Evolutionary conservation across 805 yeast species (phyloP), one percentile per base, ranked within the genome.

Genomic region (Candida boleticola): DNA sequence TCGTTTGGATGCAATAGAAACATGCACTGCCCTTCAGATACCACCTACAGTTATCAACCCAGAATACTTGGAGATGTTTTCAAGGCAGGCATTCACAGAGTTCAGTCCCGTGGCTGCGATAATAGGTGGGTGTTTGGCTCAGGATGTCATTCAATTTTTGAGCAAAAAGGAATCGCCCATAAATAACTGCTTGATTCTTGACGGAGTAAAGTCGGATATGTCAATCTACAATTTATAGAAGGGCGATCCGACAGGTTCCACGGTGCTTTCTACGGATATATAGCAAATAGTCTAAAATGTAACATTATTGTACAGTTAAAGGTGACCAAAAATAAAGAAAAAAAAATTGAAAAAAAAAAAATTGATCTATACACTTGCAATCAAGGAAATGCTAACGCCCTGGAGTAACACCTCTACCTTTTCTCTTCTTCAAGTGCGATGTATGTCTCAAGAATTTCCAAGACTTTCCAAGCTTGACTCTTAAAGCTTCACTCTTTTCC

Each of bases 51-150:
- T 77, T 4, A 45, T 78, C 2, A 65, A 71, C 14, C 66, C 73
- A 9, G 72, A 71, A 21, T 63, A 71, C 39, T 48, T 77, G 20
- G 58, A 64, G 4, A 54, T 62, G 20, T 59, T 83, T 35, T 48
- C 73, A 0, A 60, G 55, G 17, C 88, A 84, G 54, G 73, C 73
- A 5, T 68, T 54, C 47, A 62, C 88, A 2, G 95, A 89, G 55
- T 78, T 85, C 50, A 76, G 89, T 9, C 96, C 97, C 1, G 82
- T 83, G 0, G 80, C 93, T 3, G 95, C 98, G 0, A 77, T 93
- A 1, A 51, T 92, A 5, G 99, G 98, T 4, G 99, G 98, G 1
- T 75, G 88, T 1, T 63, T 92, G 19, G 85, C 95, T 2, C 99
- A 93, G 63, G 97, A 90, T 58, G 83, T 89, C 11, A 85, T 93